phyloP scores from a whole-genome alignment of 2,329 filamentous ascomycete species.

The Conoideocrella luteorostrata region DNA sequence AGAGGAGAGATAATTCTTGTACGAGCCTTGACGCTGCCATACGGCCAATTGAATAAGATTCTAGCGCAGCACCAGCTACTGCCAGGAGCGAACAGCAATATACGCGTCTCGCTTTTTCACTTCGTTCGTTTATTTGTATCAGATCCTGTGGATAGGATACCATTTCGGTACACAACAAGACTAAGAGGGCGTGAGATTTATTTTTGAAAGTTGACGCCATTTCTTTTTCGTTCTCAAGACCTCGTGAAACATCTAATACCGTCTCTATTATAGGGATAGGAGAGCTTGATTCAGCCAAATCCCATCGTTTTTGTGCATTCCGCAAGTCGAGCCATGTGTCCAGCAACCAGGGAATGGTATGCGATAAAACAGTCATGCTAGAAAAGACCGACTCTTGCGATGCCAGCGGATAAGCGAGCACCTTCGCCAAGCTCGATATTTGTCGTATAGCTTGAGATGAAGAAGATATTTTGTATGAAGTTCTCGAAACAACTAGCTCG shows the following conservation, averaged over 20 bases:
- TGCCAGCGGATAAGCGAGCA: slow-evolving; percentile 35
- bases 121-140: slow-evolving; percentile 19
- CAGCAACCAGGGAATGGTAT: slow-evolving; percentile 42
- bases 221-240: slow-evolving; percentile 12
- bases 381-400: slow-evolving; percentile 26
- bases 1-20: slow-evolving; percentile 32
- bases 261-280: slow-evolving; percentile 30
- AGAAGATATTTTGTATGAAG: slow-evolving; percentile 33
- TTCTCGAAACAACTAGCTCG: slow-evolving; percentile 19
- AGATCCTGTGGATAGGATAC: slow-evolving; percentile 26
- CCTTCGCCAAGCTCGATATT: slow-evolving; percentile 35
- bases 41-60: slow-evolving; percentile 27
- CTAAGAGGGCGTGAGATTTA: slow-evolving; percentile 33
- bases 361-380: slow-evolving; percentile 28
- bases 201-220: slow-evolving; percentile 18
- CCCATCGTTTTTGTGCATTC: slow-evolving; percentile 32
- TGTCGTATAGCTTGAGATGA: slow-evolving; percentile 41
- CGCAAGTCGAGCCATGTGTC: slow-evolving; percentile 41
- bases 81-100: slow-evolving; percentile 32
- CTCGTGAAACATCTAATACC: slow-evolving; percentile 27
- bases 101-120: slow-evolving; percentile 23
- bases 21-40: slow-evolving; percentile 37
- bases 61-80: slow-evolving; percentile 30
- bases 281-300: slow-evolving; percentile 21
- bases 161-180: slow-evolving; percentile 37